Conservation (phyloP, 768 basidiomycete genomes). For the Mycena alexandri region DNA sequence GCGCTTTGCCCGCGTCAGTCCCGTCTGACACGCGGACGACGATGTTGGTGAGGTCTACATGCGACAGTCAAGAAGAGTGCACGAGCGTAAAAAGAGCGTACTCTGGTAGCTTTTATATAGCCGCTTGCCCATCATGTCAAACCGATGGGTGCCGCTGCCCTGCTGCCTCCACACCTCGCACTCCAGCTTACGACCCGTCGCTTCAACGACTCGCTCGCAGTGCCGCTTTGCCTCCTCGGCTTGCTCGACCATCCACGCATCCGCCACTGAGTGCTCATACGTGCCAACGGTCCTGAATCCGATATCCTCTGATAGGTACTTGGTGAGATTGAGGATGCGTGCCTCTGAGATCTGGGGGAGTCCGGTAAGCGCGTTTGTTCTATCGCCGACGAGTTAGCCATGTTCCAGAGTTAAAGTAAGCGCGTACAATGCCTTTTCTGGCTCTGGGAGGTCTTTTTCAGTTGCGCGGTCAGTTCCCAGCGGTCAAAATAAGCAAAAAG, state of each 20-base stretch:
- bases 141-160: constrained; percentile 90
- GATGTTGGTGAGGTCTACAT: constrained; percentile 81
- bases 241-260: constrained; percentile 82
- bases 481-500: neutral
- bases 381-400: constrained; percentile 33
- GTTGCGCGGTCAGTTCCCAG: constrained; percentile 12
- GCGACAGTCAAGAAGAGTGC: neutral
- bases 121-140: constrained; percentile 91
- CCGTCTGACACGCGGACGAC: constrained; percentile 88
- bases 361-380: constrained; percentile 63
- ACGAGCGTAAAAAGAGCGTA: constrained; percentile 8
- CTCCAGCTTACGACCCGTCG: constrained; percentile 71
- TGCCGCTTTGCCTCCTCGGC: constrained; percentile 70
- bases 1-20: constrained; percentile 76
- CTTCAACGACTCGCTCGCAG: constrained; percentile 68
- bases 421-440: constrained; percentile 66
- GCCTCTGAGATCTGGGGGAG: constrained; percentile 81
- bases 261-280: constrained; percentile 86
- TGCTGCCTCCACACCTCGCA: constrained; percentile 94
- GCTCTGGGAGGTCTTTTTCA: constrained; percentile 66
- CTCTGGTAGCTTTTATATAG: constrained; percentile 88
- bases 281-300: constrained; percentile 95
- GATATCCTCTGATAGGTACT: constrained; percentile 84
- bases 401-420: neutral
- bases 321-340: constrained; percentile 72